Evolutionary conservation across 2,329 filamentous ascomycete genomes (phyloP).

Genomic region (Ophiobolus disseminans): DNA sequence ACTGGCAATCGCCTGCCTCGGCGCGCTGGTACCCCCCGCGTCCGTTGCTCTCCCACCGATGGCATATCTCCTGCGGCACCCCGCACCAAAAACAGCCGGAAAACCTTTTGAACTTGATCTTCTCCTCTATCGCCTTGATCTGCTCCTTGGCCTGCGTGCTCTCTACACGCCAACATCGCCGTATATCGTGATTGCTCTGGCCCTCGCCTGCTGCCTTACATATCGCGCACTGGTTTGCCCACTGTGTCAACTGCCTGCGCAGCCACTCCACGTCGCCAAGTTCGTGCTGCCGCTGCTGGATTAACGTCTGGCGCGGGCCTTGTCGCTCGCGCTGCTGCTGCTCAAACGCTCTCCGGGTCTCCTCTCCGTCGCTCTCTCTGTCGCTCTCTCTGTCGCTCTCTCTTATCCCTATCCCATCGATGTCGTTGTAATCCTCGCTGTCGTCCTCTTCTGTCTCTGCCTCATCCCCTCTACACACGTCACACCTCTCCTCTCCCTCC

Average conservation of each 20-base stretch:
- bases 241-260: conserved; percentile 15
- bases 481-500: conserved; percentile 12
- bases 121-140: conserved; percentile 7
- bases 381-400: background rate
- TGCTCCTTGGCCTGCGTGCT: conserved; percentile 6
- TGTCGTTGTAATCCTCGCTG: conserved; percentile 2
- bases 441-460: conserved; percentile 3
- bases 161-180: conserved; percentile 8
- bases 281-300: conserved; percentile 7
- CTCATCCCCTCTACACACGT: conserved; percentile 4
- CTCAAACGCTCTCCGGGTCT: conserved; percentile 8
- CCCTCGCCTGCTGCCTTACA: conserved; percentile 10
- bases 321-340: conserved; percentile 5
- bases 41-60: conserved; percentile 6
- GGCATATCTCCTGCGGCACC: conserved; percentile 14
- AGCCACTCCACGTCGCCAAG: conserved; percentile 10
- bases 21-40: conserved; percentile 3
- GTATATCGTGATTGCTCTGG: conserved; percentile 11
- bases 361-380: conserved; percentile 3
- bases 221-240: conserved; percentile 11
- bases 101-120: conserved; percentile 11
- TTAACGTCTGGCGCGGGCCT: conserved; percentile 6
- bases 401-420: background rate
- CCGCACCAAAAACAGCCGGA: conserved; percentile 15
- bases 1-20: conserved; percentile 7